phyloP scores from a whole-genome alignment of 2,329 filamentous ascomycete genomes.

The Penicillium sumatraense region DNA sequence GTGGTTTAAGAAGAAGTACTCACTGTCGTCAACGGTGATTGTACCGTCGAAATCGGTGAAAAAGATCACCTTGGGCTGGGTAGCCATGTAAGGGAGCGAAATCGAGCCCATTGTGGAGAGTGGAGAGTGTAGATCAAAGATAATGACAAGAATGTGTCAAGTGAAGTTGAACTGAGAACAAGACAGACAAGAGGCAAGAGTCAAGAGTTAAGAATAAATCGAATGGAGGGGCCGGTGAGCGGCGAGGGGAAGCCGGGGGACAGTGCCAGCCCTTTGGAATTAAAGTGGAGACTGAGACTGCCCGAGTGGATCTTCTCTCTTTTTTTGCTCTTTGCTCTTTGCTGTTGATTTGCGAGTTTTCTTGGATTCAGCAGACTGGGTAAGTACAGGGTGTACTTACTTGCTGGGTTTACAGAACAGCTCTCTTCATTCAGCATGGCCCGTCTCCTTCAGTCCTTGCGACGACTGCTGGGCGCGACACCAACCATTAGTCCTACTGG shows the following conservation, averaged over 20 bases:
- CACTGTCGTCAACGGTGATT: constrained; percentile 75
- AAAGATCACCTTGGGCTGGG: constrained; percentile 88
- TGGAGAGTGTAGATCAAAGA: background rate
- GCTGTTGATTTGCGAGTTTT: no score
- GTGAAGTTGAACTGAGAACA: no score
- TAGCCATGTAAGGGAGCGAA: constrained; percentile 47
- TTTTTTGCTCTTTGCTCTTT: no score
- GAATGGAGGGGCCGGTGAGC: constrained; percentile 18
- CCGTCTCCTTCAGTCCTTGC: constrained; percentile 39
- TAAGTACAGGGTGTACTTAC: no score
- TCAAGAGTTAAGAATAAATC: background rate
- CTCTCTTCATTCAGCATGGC: constrained; percentile 32
- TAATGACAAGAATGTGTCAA: constrained; percentile 6
- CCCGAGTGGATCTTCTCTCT: no score
- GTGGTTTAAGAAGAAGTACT: constrained; percentile 31
- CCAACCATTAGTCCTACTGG: constrained; percentile 21
- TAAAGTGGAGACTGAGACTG: no score
- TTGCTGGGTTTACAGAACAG: no score
- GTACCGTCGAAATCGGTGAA: constrained; percentile 99
- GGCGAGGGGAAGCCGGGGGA: constrained; percentile 16
- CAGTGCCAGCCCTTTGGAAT: no score
- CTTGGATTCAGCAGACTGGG: no score
- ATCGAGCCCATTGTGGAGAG: constrained; percentile 35
- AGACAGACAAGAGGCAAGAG: no score
- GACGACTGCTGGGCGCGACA: constrained; percentile 34